Evolutionary conservation across 176 grass and related monocot genomes (phyloP).

Genomic region (Coix lacrymajobi): DNA sequence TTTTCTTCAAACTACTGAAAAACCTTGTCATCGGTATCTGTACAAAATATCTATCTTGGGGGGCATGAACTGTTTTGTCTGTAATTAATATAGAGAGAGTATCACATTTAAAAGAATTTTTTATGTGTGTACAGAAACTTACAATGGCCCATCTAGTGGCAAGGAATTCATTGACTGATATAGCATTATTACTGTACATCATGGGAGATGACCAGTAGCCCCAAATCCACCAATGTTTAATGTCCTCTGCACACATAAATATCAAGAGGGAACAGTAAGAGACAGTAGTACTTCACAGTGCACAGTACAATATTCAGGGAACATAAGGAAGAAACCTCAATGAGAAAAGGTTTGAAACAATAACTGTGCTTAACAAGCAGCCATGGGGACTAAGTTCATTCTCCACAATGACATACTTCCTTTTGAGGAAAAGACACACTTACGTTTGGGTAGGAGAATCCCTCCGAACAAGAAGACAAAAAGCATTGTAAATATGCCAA

Average conservation of each 20-base stretch:
- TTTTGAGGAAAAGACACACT: background rate
- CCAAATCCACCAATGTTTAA: slow-evolving; percentile 92
- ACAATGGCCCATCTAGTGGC: slow-evolving; percentile 67
- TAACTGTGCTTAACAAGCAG: background rate
- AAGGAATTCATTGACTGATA: slow-evolving; percentile 90
- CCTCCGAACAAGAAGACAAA: slow-evolving; percentile 72
- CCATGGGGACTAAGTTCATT: background rate
- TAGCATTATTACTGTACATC: slow-evolving; percentile 82
- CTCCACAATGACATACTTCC: background rate
- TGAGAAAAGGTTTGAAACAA: background rate
- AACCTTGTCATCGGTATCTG: background rate
- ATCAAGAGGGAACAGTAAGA: background rate
- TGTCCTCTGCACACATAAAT: slow-evolving; percentile 52
- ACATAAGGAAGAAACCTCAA: background rate
- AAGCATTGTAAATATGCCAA: slow-evolving; percentile 56
- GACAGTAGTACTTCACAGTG: background rate
- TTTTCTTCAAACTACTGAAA: background rate
- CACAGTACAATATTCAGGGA: background rate
- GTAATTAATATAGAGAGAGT: background rate
- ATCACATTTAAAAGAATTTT: background rate
- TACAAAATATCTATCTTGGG: background rate
- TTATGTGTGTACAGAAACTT: slow-evolving; percentile 20
- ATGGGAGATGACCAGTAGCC: slow-evolving; percentile 82
- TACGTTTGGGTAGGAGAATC: slow-evolving; percentile 70
- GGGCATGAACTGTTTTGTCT: background rate